phyloP scores from a whole-genome alignment of 441 rosid species.

The Aleurites moluccanus region DNA sequence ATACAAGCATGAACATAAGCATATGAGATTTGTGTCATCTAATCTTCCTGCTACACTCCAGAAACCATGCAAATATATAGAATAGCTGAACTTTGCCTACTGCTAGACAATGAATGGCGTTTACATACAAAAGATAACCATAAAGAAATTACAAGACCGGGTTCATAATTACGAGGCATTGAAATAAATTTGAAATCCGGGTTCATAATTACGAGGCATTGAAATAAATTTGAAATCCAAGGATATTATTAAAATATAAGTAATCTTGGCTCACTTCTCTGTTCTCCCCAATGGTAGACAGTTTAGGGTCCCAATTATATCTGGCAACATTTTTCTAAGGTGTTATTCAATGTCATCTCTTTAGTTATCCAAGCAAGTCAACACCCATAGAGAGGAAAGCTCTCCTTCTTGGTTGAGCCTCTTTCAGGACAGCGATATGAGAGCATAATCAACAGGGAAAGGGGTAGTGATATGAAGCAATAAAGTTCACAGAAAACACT shows the following conservation, averaged over 20 bases:
- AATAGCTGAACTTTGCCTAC: neutral
- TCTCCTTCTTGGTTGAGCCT: neutral
- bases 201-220: neutral
- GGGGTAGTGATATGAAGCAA: neutral
- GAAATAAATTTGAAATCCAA: neutral
- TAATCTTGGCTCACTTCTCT: neutral
- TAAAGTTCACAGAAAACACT: constrained; percentile 13
- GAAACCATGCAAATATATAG: neutral
- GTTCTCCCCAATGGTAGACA: neutral
- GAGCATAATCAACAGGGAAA: constrained; percentile 6
- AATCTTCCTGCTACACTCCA: neutral
- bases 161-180: neutral
- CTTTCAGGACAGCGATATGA: neutral
- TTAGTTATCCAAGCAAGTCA: neutral
- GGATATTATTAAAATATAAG: neutral
- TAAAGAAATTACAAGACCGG: too few species aligned
- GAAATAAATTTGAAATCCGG: neutral
- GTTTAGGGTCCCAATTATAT: neutral
- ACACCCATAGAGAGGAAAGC: neutral
- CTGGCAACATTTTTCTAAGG: constrained; percentile 1
- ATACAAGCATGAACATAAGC: neutral
- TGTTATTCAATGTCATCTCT: neutral
- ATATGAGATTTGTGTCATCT: neutral
- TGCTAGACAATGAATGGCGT: neutral
- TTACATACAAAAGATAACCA: neutral